A percentile compares a stretch with the other conserved stretches of the same genome.
These are phyloP conservation scores for Pseudomassariella vexata DNA, from an alignment of 2,329 filamentous ascomycete genomes.

Conservation along the genomic window DNA sequence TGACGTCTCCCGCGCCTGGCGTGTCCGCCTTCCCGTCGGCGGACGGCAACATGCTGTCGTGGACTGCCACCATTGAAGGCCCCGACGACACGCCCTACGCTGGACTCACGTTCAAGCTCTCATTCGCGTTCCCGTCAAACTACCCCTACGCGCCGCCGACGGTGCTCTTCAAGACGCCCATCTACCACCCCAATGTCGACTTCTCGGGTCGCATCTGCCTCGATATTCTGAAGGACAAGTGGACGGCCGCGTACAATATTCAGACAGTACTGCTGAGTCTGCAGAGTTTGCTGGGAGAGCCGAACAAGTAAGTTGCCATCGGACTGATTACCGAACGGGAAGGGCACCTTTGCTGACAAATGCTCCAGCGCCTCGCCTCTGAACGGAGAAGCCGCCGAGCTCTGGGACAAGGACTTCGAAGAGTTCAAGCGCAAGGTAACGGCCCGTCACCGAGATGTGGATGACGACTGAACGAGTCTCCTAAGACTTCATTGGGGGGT, in stretches of 20 bases:
- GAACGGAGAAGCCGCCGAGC: conserved; percentile 91
- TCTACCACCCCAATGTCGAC: conserved; percentile 98
- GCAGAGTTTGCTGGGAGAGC: conserved; percentile 92
- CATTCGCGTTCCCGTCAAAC: conserved; percentile 82
- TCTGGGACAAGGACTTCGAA: conserved; percentile 84
- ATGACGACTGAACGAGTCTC: conserved; percentile 47
- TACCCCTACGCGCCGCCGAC: conserved; percentile 90
- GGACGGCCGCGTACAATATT: conserved; percentile 96
- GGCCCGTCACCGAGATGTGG: conserved; percentile 56
- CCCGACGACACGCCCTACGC: conserved; percentile 90
- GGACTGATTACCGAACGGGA: too few relatives aligned
- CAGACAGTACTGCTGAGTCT: conserved; percentile 88
- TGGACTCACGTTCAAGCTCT: conserved; percentile 83
- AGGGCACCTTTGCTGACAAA: conserved; percentile 15
- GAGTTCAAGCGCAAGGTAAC: conserved; percentile 79
- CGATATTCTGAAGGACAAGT: conserved; percentile 98
- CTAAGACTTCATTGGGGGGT: background rate
- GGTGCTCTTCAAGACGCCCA: conserved; percentile 95
- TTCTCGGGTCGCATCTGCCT: conserved; percentile 95
- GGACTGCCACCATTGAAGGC: conserved; percentile 90
- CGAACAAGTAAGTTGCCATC: conserved; percentile 97
- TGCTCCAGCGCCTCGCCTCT: conserved; percentile 73
- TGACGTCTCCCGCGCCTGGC: conserved; percentile 90
- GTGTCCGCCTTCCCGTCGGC: conserved; percentile 91
- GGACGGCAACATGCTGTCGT: conserved; percentile 83